These are phyloP conservation scores for Ciborinia camelliae DNA, from an alignment of 2,329 filamentous ascomycete species.

Conservation along the genomic window DNA sequence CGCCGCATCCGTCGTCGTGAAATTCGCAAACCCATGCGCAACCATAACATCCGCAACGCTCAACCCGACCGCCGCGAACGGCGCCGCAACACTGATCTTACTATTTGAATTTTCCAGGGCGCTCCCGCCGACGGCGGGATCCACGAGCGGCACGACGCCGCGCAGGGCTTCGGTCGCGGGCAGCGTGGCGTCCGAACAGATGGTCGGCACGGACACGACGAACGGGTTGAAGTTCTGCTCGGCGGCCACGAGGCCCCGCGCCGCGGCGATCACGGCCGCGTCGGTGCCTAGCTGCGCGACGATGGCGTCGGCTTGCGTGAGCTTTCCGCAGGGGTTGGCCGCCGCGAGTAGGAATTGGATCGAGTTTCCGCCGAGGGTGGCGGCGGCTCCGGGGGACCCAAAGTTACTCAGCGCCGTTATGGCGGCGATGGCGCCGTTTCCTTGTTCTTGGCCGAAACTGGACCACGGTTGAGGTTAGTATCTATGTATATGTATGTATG, in stretches of 20 bases:
- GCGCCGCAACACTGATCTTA: conserved; percentile 47
- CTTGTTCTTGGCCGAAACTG: conserved; percentile 62
- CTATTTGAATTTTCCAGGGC: conserved; percentile 60
- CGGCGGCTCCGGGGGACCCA: conserved; percentile 57
- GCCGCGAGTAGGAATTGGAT: conserved; percentile 61
- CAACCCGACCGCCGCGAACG: conserved; percentile 58
- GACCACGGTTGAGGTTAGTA: conserved; percentile 8
- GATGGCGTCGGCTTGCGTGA: conserved; percentile 62
- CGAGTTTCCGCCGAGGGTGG: conserved; percentile 59
- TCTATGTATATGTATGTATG: too few species aligned
- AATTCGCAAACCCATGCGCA: conserved; percentile 61
- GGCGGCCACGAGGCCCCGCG: conserved; percentile 60
- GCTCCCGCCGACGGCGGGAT: conserved; percentile 57
- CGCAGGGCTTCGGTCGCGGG: conserved; percentile 59
- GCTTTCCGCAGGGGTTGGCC: conserved; percentile 64
- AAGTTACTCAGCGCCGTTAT: conserved; percentile 52
- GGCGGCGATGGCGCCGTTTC: conserved; percentile 45
- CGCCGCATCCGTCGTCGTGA: conserved; percentile 45
- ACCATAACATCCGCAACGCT: conserved; percentile 63
- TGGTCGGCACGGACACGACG: conserved; percentile 53
- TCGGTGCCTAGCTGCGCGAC: conserved; percentile 58
- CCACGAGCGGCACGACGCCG: conserved; percentile 65
- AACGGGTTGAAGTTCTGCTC: conserved; percentile 75
- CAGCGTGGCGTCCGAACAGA: conserved; percentile 61
- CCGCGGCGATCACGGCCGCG: conserved; percentile 57